Percentiles rank a stretch among this genome's conserved stretches.
Conservation (phyloP, 352 stramenopile genomes). For the Thraustochytrium striatum region DNA sequence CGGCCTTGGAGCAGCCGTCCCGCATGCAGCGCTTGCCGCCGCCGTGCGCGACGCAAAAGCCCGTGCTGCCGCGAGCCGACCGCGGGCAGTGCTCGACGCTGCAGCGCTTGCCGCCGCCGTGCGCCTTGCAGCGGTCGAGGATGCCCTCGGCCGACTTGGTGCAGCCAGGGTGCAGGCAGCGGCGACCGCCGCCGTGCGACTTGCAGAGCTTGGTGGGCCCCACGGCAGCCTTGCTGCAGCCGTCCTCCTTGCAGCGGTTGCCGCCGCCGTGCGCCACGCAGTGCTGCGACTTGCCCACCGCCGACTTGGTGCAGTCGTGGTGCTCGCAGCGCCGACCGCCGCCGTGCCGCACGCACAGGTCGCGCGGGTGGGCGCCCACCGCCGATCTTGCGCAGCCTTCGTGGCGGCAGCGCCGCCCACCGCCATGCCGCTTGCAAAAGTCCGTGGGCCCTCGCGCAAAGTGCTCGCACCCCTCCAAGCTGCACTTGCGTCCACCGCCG, state of each 20-base stretch:
- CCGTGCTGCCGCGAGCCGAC: constrained; percentile 45
- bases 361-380: constrained; percentile 63
- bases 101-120: constrained; percentile 79
- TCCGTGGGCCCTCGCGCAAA: constrained; percentile 72
- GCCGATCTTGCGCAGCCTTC: constrained; percentile 68
- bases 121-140: constrained; percentile 65
- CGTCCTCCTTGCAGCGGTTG: constrained; percentile 24
- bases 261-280: constrained; percentile 42
- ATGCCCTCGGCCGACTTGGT: constrained; percentile 68
- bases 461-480: constrained; percentile 72
- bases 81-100: constrained; percentile 54
- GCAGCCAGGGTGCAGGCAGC: constrained; percentile 65
- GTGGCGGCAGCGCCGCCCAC: constrained; percentile 71
- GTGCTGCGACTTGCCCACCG: constrained; percentile 4
- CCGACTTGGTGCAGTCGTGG: constrained; percentile 67
- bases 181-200: constrained; percentile 68
- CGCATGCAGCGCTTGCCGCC: constrained; percentile 48
- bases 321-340: constrained; percentile 72
- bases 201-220: constrained; percentile 71
- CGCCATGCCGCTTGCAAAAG: constrained; percentile 74
- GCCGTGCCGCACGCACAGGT: constrained; percentile 75
- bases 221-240: constrained; percentile 48
- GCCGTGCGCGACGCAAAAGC: constrained; percentile 64
- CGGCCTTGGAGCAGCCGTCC: constrained; percentile 71
- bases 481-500: constrained; percentile 74